These are phyloP conservation scores for Trichocladium uniseriatum DNA, from an alignment of 495 filamentous ascomycete genomes.

Conservation along the genomic window DNA sequence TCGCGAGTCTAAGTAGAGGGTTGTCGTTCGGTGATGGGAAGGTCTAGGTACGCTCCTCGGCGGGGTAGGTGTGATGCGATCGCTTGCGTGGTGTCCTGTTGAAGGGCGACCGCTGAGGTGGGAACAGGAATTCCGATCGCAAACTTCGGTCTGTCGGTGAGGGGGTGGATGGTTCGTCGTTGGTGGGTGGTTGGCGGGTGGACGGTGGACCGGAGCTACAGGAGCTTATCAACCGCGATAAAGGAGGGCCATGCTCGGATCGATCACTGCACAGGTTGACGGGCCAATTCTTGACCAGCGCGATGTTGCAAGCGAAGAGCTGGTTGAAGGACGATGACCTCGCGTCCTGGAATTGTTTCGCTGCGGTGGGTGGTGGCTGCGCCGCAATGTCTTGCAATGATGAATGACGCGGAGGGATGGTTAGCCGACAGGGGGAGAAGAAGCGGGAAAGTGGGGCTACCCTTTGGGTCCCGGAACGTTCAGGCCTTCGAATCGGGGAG, in stretches of 20 bases:
- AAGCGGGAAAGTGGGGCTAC: not conserved
- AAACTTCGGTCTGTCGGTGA: no score
- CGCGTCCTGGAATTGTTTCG: not conserved
- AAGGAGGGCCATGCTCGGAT: not conserved
- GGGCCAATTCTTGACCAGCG: not conserved
- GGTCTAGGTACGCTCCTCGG: not conserved
- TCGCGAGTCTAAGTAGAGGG: not conserved
- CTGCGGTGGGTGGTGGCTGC: slow-evolving; percentile 2
- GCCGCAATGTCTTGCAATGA: slow-evolving; percentile 1
- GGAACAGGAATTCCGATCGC: not conserved
- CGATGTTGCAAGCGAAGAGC: not conserved
- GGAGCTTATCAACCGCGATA: not conserved
- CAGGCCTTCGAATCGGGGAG: no score
- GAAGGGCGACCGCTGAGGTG: not conserved
- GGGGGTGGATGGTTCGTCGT: not conserved
- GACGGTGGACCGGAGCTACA: not conserved
- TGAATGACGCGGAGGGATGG: slow-evolving; percentile 6
- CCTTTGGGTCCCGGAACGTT: no score
- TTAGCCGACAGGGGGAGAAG: slow-evolving; percentile 10
- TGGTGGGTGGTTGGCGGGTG: not conserved
- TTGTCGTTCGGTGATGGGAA: not conserved
- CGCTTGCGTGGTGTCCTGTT: not conserved
- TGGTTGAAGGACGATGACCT: not conserved
- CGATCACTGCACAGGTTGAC: not conserved
- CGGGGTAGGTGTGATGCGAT: no score